Evolutionary conservation across 225 moss, liverwort and hornwort genomes (phyloP).

Genomic region (Pleurozium schreberi): DNA sequence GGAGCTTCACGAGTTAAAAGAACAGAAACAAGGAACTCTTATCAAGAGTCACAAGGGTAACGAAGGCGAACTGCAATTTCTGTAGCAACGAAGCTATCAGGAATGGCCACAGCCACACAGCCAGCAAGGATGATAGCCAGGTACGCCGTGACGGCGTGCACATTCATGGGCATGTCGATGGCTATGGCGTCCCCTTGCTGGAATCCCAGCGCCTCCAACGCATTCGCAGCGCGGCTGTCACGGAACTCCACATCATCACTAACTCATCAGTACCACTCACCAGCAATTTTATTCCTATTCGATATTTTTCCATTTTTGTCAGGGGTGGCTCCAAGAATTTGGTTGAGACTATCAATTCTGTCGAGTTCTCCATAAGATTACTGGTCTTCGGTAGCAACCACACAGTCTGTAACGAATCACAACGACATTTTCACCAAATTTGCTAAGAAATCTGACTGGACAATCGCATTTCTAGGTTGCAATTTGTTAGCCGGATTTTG

Average conservation of each 20-base stretch:
- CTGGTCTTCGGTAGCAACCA: background rate
- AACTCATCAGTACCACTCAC: background rate
- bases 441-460: background rate
- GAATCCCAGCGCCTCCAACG: slow-evolving; percentile 54
- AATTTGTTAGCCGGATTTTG: background rate
- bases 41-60: background rate
- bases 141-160: slow-evolving; percentile 67
- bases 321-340: background rate
- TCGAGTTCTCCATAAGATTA: background rate
- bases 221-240: slow-evolving; percentile 34
- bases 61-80: slow-evolving; percentile 78
- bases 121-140: slow-evolving; percentile 84
- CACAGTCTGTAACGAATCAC: too few relatives aligned
- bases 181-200: slow-evolving; percentile 63
- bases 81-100: slow-evolving; percentile 72
- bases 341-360: background rate
- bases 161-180: slow-evolving; percentile 90
- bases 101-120: slow-evolving; percentile 70
- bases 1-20: background rate
- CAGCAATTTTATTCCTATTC: background rate
- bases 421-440: background rate
- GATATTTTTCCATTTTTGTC: background rate
- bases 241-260: background rate
- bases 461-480: background rate
- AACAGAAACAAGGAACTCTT: background rate